Percentiles rank a stretch among this genome's conserved stretches.
Conservation (phyloP, 495 filamentous ascomycete species). For the Aspergillus sclerotiicarbonarius region DNA sequence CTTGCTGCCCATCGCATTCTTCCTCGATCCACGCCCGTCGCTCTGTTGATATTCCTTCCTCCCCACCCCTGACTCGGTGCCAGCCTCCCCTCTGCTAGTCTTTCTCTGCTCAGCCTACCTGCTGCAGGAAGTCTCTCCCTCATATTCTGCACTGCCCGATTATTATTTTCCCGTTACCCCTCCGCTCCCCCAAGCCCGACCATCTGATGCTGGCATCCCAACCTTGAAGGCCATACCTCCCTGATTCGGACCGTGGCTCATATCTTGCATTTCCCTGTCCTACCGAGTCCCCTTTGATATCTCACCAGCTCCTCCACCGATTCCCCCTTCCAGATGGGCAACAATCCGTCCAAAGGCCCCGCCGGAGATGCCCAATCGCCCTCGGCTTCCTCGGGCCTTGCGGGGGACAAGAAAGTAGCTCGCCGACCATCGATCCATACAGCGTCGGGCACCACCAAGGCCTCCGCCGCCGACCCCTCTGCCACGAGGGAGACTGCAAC, state of each 20-base stretch:
- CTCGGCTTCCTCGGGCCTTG: constrained; percentile 25
- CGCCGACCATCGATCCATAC: constrained; percentile 43
- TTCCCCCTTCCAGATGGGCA: constrained; percentile 45
- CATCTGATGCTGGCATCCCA: constrained; percentile 26
- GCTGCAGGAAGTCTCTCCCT: constrained; percentile 1
- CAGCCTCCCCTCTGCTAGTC: constrained; percentile 3
- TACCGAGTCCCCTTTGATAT: constrained; percentile 6
- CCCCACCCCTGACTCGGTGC: background rate
- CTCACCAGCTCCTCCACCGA: constrained; percentile 6
- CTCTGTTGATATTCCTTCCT: constrained; percentile 2
- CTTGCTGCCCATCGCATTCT: constrained; percentile 3
- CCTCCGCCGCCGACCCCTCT: constrained; percentile 41
- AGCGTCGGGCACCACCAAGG: constrained; percentile 35
- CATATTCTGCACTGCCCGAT: background rate
- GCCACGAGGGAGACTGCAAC: constrained; percentile 43
- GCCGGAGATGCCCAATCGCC: constrained; percentile 33
- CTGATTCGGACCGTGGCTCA: constrained; percentile 4
- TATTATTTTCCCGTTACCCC: constrained; percentile 11
- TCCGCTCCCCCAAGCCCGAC: constrained; percentile 15
- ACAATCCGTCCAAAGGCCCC: constrained; percentile 50
- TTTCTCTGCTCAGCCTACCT: background rate
- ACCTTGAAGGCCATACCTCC: constrained; percentile 15
- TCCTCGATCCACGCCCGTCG: constrained; percentile 6
- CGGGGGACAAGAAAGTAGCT: constrained; percentile 37
- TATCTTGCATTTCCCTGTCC: background rate